Evolutionary conservation across 148 eudicot species (phyloP).

Genomic region (Heliosperma pusillum): DNA sequence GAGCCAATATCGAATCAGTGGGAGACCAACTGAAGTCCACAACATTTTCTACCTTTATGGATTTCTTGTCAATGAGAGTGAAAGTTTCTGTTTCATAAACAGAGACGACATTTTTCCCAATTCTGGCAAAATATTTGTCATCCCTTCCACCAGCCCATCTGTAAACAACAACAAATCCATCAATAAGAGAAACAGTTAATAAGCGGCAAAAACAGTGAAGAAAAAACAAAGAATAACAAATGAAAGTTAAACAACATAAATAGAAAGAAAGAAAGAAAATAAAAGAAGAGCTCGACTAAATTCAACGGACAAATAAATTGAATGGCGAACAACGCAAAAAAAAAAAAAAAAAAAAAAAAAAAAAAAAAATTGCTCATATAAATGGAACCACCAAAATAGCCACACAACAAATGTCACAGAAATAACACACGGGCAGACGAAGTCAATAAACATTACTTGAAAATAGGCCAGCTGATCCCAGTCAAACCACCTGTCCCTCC

Average conservation of each 20-base stretch:
- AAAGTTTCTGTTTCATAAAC: constrained; percentile 93
- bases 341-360: too few relatives aligned
- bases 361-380: too few relatives aligned
- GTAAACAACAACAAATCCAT: neutral
- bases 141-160: constrained; percentile 93
- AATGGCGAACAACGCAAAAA: too few relatives aligned
- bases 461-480: constrained; percentile 93
- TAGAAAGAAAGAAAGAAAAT: too few relatives aligned
- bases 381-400: too few relatives aligned
- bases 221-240: neutral
- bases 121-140: constrained; percentile 85
- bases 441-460: constrained; percentile 44
- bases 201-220: neutral
- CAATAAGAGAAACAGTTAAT: constrained; percentile 11
- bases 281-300: too few relatives aligned
- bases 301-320: too few relatives aligned
- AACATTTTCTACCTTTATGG: constrained; percentile 87
- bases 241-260: neutral
- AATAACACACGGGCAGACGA: neutral
- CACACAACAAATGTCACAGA: neutral
- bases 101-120: constrained; percentile 78
- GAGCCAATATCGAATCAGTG: constrained; percentile 73
- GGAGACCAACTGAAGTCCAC: constrained; percentile 94
- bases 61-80: constrained; percentile 76
- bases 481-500: constrained; percentile 86